Percentiles rank a stretch among this genome's conserved stretches.
Conservation (phyloP, 306 rosid genomes). For the Quercus suber region DNA sequence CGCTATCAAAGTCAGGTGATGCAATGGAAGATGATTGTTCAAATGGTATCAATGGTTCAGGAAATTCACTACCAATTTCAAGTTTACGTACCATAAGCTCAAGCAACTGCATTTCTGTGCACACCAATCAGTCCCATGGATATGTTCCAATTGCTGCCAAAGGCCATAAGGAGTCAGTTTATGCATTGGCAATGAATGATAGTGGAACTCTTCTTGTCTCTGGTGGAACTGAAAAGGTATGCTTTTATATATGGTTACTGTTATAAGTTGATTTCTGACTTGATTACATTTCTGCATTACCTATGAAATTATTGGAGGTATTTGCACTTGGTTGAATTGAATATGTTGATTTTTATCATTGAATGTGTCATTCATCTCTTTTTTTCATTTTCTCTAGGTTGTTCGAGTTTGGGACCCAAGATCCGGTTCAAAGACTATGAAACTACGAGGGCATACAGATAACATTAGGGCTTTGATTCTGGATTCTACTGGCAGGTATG, state of each 20-base stretch:
- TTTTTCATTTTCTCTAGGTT: conserved; percentile 49
- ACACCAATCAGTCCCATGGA: conserved; percentile 75
- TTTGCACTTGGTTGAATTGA: conserved; percentile 19
- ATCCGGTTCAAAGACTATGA: conserved; percentile 92
- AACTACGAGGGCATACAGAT: conserved; percentile 93
- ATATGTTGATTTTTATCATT: neutral
- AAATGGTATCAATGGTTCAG: conserved; percentile 74
- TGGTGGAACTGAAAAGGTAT: conserved; percentile 99
- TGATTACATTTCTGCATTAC: neutral
- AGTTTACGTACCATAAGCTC: conserved; percentile 81
- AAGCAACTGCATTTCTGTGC: conserved; percentile 68
- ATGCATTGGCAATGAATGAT: conserved; percentile 94
- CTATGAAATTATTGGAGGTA: conserved; percentile 1
- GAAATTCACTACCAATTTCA: conserved; percentile 60
- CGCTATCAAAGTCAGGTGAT: conserved; percentile 65
- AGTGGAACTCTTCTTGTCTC: conserved; percentile 89
- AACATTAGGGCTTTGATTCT: conserved; percentile 89
- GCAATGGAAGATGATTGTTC: conserved; percentile 70
- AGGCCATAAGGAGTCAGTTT: conserved; percentile 99
- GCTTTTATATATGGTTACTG: conserved; percentile 26
- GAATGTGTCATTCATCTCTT: conserved; percentile 18
- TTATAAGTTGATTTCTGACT: conserved; percentile 12
- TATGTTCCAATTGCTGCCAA: conserved; percentile 85
- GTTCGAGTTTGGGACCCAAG: conserved; percentile 99
- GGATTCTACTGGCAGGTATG: conserved; percentile 95